Evolutionary conservation across 768 basidiomycete species (phyloP).

Genomic region (Naganishia randhawae): DNA sequence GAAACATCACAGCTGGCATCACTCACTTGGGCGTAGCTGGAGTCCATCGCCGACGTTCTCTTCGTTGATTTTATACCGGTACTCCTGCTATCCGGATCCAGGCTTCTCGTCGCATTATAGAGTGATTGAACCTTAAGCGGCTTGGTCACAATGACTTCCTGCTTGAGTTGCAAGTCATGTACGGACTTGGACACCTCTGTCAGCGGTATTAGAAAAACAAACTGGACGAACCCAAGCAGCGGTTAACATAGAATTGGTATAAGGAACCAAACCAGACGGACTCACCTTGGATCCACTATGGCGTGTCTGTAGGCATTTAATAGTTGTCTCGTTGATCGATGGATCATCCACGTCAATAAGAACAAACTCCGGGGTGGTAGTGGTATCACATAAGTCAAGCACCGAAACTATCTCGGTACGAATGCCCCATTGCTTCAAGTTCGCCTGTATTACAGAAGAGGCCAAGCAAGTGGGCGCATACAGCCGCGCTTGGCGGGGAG

Average conservation of each 20-base stretch:
- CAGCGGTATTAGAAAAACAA: conserved; percentile 35
- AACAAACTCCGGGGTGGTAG: background rate
- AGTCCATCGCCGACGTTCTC: conserved; percentile 3
- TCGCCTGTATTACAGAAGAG: background rate
- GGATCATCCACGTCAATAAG: conserved; percentile 6
- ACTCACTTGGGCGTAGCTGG: conserved; percentile 9
- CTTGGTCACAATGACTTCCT: conserved; percentile 36
- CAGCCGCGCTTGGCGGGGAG: background rate
- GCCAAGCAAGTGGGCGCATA: background rate
- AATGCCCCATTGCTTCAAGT: conserved; percentile 5
- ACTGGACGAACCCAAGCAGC: conserved; percentile 9
- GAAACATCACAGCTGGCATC: background rate
- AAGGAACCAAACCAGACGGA: too few species aligned
- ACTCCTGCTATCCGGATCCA: conserved; percentile 20
- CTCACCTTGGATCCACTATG: background rate
- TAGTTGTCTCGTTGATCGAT: background rate
- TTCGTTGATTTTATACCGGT: background rate
- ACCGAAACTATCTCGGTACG: background rate
- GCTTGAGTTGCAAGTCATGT: conserved; percentile 35
- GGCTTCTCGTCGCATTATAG: conserved; percentile 23
- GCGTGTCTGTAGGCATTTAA: background rate
- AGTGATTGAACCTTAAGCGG: conserved; percentile 42
- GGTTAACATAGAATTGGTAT: background rate
- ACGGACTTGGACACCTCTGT: conserved; percentile 34
- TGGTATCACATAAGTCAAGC: background rate